phyloP scores from a whole-genome alignment of 768 basidiomycete species.

The Cyathus striatus region DNA sequence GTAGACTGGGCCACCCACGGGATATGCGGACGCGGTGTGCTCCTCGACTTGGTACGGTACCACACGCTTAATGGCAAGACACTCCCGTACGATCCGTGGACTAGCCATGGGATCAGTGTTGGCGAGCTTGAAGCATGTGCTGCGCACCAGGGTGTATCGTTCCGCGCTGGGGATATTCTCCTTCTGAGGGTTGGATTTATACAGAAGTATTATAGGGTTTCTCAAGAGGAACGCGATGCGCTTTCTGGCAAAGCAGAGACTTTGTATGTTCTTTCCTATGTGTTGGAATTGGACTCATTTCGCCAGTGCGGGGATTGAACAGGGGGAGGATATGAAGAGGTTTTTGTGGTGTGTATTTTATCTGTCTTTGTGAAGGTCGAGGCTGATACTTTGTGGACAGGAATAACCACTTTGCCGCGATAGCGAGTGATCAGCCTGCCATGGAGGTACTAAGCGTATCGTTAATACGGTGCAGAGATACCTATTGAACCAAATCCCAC shows the following conservation, averaged over 20 bases:
- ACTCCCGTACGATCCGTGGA: conserved; percentile 64
- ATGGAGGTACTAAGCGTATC: conserved; percentile 41
- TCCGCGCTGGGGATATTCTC: conserved; percentile 56
- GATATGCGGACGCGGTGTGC: conserved; percentile 63
- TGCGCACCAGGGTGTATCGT: conserved; percentile 49
- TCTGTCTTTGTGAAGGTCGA: background rate
- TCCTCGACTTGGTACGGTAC: conserved; percentile 58
- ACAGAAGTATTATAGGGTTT: conserved; percentile 42
- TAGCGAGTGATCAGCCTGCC: conserved; percentile 64
- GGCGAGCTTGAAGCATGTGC: conserved; percentile 56
- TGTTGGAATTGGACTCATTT: background rate
- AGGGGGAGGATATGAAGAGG: conserved; percentile 64
- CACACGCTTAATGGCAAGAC: conserved; percentile 31
- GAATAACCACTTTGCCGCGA: conserved; percentile 70
- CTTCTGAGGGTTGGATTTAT: conserved; percentile 60
- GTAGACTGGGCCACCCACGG: conserved; percentile 70
- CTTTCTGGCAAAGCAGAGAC: conserved; percentile 39
- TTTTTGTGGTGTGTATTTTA: conserved; percentile 55
- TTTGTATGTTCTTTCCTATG: conserved; percentile 35
- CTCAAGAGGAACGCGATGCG: conserved; percentile 38
- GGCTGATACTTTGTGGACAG: conserved; percentile 13
- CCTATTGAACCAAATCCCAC: too few species aligned
- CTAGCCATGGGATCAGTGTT: conserved; percentile 45
- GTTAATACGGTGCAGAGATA: too few species aligned
- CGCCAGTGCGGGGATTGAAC: conserved; percentile 60